Evolutionary conservation across 306 rosid genomes (phyloP), one percentile per base, ranked within the genome.

Genomic region (Oemleria cerasiformis): DNA sequence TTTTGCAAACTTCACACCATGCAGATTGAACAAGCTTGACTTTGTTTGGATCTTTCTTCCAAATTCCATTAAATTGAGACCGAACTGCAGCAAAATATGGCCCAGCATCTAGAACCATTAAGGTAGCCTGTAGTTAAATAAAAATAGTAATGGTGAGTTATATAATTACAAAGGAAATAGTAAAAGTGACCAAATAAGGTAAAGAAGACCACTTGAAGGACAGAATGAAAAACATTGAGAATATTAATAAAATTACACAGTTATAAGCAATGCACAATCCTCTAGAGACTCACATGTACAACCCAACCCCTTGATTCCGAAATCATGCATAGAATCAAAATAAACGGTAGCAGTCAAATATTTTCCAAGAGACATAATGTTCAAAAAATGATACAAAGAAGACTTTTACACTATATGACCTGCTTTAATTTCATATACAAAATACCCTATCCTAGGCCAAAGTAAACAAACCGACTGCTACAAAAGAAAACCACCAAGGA

Each of bases 1-100:
- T 72, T 79, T 83, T 82, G 81, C 97, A 88, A 53, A 80, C 83
- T 50, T 82, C 92, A 74, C 96, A 91, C 88, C 88, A 79, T 38
- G 73, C 83, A 55, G 82, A 72, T 63, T 86, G 92, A 71, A 72
- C 71, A 67, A 83, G 49, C 82, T 83, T 83, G 68, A 56, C 39
- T 76, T 75, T 85, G 73, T 83, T 80, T 9, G 84, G 78, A 43
- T 42, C 65, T 73, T 77, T 90, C 61, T 73, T 77, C 75, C 56
- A 67, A 42, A 70, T 77, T 67, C 84, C 77, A 49, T 68, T 30
- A 30, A 70, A 76, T 12, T 63, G 81, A 56, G 85, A 65, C 76
- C 82, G 73, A 36, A 79, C 77, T 38, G 79, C 85, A 16, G 87
- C 84, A 79, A 76, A 59, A 68, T 72, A 49, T 20, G 88, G 72